Evolutionary conservation across 2,329 filamentous ascomycete genomes (phyloP), one percentile per base, ranked within the genome.

Genomic region (Alternaria incomplexa): DNA sequence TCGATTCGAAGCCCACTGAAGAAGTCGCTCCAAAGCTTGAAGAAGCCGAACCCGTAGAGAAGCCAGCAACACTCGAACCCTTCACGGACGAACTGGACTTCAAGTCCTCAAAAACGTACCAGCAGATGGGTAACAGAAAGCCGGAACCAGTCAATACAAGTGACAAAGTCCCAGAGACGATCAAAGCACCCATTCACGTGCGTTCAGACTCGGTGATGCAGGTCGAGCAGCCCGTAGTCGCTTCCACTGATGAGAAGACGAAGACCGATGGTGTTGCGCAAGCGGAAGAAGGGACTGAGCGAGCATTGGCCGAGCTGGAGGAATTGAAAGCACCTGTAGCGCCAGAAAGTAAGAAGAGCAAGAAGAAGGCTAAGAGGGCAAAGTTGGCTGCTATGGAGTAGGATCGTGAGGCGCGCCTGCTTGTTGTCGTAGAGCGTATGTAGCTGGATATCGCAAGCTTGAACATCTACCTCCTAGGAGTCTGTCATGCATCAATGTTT

Each of bases 41-140:
- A 12, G 62, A 55, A 1, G 60, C 61, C 5, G 59, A 63, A 6
- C 58, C 58, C 2, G 25, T 58, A 3, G 46, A 48, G 5, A 51
- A 23, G 2, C 59, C 55, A 32, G 32, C 56, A 17, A 47, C 61
- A 8, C 63, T 62, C 1, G 69, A 72, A 30, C 47, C 66, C 0
- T 70, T 65, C 30, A 66, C 67, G 2, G 68, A 73, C 15, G 71
- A 70, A 17, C 36, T 66, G 3, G 69, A 63, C 4, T 71, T 55
- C 30, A 60, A 56, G 23, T 64, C 36, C 10, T 70, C 64, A 53
- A 70, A 62, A n/a, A 68, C 56, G 28, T 70, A 63, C 47, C 65
- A 66, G 30, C 63, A 65, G 20, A 61, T 63, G 56, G 45, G 60
- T n/a, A 62, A 64, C 40, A 62, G 64, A 26, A 64, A 67, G 26